Evolutionary conservation across 345 rosid species (phyloP).

Genomic region (Geranium brycei): DNA sequence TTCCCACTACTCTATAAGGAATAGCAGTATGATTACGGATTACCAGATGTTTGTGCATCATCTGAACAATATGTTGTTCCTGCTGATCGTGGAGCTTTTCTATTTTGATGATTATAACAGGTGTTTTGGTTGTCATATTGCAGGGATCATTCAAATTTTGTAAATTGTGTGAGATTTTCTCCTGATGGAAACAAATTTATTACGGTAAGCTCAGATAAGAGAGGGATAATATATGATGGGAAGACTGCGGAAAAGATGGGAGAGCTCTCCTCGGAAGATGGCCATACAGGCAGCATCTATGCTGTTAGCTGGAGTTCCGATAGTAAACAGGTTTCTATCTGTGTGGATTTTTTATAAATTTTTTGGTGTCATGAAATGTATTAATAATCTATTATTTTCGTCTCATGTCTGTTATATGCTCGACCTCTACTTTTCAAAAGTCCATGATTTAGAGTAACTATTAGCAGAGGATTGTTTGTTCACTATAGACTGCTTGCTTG

Average conservation of each 20-base stretch:
- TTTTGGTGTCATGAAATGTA: neutral
- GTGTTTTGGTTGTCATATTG: neutral
- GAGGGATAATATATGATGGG: slow-evolving; percentile 79
- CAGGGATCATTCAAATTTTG: slow-evolving; percentile 93
- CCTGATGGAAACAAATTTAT: slow-evolving; percentile 92
- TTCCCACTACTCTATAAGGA: too few species aligned
- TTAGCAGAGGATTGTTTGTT: too few species aligned
- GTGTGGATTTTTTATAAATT: neutral
- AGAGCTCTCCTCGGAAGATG: slow-evolving; percentile 58
- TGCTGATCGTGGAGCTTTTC: neutral
- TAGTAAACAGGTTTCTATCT: slow-evolving; percentile 53
- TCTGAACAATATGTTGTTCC: neutral
- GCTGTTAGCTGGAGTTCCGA: slow-evolving; percentile 93
- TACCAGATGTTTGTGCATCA: too few species aligned
- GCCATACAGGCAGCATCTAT: slow-evolving; percentile 85
- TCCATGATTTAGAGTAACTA: too few species aligned
- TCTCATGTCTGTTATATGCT: too few species aligned
- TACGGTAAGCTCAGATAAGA: slow-evolving; percentile 86
- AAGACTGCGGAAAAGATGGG: slow-evolving; percentile 73
- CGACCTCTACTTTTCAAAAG: too few species aligned
- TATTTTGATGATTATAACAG: neutral
- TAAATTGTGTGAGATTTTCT: slow-evolving; percentile 80
- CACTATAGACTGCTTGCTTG: too few species aligned
- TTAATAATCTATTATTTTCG: neutral
- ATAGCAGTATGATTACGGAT: too few species aligned